Evolutionary conservation across 768 basidiomycete genomes (phyloP).

Genomic region (Xerocomellus chrysenteron): DNA sequence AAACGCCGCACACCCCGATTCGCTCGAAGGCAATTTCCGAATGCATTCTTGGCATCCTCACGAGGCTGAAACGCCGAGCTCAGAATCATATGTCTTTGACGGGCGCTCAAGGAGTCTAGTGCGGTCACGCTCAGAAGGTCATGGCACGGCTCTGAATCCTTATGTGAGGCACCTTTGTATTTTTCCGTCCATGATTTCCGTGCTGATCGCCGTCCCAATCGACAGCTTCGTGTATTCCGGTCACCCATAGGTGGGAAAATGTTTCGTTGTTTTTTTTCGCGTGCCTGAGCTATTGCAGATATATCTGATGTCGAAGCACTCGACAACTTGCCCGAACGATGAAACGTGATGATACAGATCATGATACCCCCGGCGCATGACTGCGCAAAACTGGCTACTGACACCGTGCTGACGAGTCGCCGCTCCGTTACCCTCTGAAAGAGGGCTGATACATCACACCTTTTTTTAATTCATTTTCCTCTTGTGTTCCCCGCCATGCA

Average conservation of each 20-base stretch:
- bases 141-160: constrained; percentile 24
- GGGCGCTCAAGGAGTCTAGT: constrained; percentile 27
- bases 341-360: constrained; percentile 1
- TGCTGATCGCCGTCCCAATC: constrained; percentile 6
- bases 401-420: background rate
- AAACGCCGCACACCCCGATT: constrained; percentile 12
- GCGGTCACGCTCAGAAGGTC: constrained; percentile 32
- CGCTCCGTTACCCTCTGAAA: background rate
- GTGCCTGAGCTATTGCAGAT: constrained; percentile 18
- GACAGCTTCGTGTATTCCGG: constrained; percentile 29
- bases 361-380: constrained; percentile 1
- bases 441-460: background rate
- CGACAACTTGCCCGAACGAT: constrained; percentile 22
- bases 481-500: constrained; percentile 9
- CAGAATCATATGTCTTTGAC: constrained; percentile 30
- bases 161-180: constrained; percentile 23
- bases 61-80: constrained; percentile 10
- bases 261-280: background rate
- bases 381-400: background rate
- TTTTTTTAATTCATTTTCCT: background rate
- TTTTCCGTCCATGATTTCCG: background rate
- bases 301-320: constrained; percentile 29
- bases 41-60: constrained; percentile 25
- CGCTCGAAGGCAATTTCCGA: constrained; percentile 23
- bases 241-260: constrained; percentile 32